These are phyloP conservation scores for Macrotyloma uniflorum DNA, from an alignment of 306 rosid species.

Conservation along the genomic window DNA sequence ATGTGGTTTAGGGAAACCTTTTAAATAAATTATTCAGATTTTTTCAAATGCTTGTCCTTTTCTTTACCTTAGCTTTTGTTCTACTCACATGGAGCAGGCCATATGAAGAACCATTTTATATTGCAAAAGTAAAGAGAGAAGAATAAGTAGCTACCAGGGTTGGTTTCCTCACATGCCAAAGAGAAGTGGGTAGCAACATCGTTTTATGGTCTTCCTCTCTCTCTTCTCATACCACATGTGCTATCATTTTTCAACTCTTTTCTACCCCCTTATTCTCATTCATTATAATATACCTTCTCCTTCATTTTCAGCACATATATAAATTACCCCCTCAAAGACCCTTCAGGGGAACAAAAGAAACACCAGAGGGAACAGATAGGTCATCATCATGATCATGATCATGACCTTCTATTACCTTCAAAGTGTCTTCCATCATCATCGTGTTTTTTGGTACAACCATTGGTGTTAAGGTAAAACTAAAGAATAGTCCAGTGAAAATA, in stretches of 20 bases:
- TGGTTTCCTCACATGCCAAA: constrained; percentile 43
- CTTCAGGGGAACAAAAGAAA: constrained; percentile 46
- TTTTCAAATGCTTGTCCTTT: constrained; percentile 62
- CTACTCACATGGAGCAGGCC: constrained; percentile 62
- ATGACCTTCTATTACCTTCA: constrained; percentile 13
- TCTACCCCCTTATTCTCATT: constrained; percentile 4
- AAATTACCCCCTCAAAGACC: constrained; percentile 1
- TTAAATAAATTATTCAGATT: constrained; percentile 37
- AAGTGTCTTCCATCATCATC: constrained; percentile 16
- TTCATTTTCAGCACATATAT: constrained; percentile 22
- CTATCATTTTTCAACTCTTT: constrained; percentile 49
- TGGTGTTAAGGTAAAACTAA: background rate
- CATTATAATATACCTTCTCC: too few species aligned
- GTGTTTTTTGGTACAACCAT: constrained; percentile 11
- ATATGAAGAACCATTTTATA: constrained; percentile 28
- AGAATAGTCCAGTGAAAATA: background rate
- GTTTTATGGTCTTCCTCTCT: constrained; percentile 47
- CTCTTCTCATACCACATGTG: constrained; percentile 56
- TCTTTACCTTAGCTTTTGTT: constrained; percentile 57
- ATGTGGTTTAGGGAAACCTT: constrained; percentile 63
- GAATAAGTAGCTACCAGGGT: constrained; percentile 14
- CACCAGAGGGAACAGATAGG: background rate
- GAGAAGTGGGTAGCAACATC: constrained; percentile 30
- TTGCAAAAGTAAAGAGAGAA: constrained; percentile 12
- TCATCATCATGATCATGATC: background rate